Percentiles rank a stretch among this genome's conserved stretches.
These are phyloP conservation scores for Boletus huronensis DNA, from an alignment of 768 basidiomycete species.

Conservation along the genomic window DNA sequence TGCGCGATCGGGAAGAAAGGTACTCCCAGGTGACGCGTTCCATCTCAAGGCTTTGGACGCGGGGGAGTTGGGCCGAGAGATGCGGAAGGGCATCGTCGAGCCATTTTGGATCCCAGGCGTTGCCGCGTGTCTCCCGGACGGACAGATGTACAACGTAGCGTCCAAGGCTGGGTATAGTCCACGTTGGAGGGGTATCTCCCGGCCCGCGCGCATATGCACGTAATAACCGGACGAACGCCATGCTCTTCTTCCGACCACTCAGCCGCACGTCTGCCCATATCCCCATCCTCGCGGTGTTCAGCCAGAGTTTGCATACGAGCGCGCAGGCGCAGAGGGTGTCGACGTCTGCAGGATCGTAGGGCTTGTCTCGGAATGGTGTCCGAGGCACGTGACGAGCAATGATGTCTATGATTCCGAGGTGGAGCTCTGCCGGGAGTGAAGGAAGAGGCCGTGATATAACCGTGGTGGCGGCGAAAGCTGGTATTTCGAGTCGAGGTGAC, in stretches of 20 bases:
- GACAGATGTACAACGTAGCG: slow-evolving; percentile 44
- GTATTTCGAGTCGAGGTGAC: neutral
- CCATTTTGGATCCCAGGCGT: slow-evolving; percentile 34
- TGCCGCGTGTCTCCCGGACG: slow-evolving; percentile 30
- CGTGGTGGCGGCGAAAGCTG: neutral
- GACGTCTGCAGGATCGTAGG: slow-evolving; percentile 18
- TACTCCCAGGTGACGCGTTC: slow-evolving; percentile 34
- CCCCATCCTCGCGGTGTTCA: slow-evolving; percentile 21
- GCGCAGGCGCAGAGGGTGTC: slow-evolving; percentile 24
- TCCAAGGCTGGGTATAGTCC: slow-evolving; percentile 51
- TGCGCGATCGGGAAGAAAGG: slow-evolving; percentile 27
- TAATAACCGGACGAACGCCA: slow-evolving; percentile 19
- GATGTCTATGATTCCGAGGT: slow-evolving; percentile 29
- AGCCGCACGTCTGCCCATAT: slow-evolving; percentile 27
- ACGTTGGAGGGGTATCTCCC: slow-evolving; percentile 25
- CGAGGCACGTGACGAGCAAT: slow-evolving; percentile 17
- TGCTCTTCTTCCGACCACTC: slow-evolving; percentile 17
- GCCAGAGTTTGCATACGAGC: slow-evolving; percentile 31
- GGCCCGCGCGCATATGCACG: slow-evolving; percentile 12
- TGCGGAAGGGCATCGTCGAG: slow-evolving; percentile 28
- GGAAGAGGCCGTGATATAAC: slow-evolving; percentile 10
- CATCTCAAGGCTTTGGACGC: slow-evolving; percentile 26
- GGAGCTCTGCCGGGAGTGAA: slow-evolving; percentile 29
- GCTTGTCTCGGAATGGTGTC: slow-evolving; percentile 5
- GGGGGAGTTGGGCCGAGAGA: slow-evolving; percentile 18